phyloP scores from a whole-genome alignment of 495 filamentous ascomycete genomes.

The Talaromyces nanjingensis region DNA sequence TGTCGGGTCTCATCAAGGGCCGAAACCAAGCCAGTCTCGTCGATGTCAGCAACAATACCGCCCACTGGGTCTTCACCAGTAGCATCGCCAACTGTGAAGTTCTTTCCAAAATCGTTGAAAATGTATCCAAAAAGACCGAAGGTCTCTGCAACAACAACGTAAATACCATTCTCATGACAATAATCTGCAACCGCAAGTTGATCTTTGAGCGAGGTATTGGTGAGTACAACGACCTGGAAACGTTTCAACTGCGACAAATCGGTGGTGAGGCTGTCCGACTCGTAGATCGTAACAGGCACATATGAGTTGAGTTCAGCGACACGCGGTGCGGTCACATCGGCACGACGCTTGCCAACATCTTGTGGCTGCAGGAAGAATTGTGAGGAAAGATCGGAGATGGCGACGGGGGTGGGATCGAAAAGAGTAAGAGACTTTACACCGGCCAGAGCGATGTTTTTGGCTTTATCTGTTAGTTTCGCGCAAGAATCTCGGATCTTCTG shows the following conservation, averaged over 20 bases:
- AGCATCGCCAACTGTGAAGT: slow-evolving; percentile 82
- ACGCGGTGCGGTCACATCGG: slow-evolving; percentile 75
- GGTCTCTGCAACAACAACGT: slow-evolving; percentile 77
- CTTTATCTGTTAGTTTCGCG: slow-evolving; percentile 28
- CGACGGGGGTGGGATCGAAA: slow-evolving; percentile 72
- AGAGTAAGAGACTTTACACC: slow-evolving; percentile 88
- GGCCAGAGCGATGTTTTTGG: slow-evolving; percentile 97
- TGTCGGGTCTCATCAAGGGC: slow-evolving; percentile 94
- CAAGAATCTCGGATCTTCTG: background rate
- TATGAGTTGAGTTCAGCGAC: slow-evolving; percentile 96
- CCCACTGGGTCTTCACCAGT: slow-evolving; percentile 83
- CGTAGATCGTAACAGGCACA: slow-evolving; percentile 75
- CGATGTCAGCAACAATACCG: slow-evolving; percentile 87
- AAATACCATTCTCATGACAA: slow-evolving; percentile 88
- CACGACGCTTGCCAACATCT: slow-evolving; percentile 90
- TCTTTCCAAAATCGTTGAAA: slow-evolving; percentile 95
- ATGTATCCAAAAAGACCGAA: slow-evolving; percentile 92
- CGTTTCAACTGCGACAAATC: slow-evolving; percentile 72
- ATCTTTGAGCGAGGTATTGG: slow-evolving; percentile 68
- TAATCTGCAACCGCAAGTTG: slow-evolving; percentile 83
- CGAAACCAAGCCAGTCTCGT: slow-evolving; percentile 83
- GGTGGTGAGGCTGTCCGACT: slow-evolving; percentile 53
- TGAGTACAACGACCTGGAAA: slow-evolving; percentile 90
- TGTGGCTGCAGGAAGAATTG: slow-evolving; percentile 90
- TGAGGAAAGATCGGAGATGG: slow-evolving; percentile 81